Conservation (phyloP, 805 yeast genomes). For the Kodamaea fukazawae region DNA sequence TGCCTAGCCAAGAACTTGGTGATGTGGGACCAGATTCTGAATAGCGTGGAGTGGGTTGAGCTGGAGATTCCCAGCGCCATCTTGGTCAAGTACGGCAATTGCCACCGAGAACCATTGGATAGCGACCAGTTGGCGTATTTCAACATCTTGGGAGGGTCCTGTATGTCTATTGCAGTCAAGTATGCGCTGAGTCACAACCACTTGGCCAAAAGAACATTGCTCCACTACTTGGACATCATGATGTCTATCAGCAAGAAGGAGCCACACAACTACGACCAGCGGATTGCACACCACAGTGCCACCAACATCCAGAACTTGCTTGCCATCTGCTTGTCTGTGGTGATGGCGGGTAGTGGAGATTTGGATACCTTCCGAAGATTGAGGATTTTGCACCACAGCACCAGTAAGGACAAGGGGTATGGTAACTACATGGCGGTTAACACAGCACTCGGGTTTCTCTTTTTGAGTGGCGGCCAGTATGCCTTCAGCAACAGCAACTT, state of each 20-base stretch:
- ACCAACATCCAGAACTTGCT: conserved; percentile 56
- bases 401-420: conserved; percentile 46
- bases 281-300: conserved; percentile 53
- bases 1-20: conserved; percentile 63
- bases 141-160: conserved; percentile 69
- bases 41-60: conserved; percentile 53
- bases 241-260: conserved; percentile 42
- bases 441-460: conserved; percentile 81
- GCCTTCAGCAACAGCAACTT: conserved; percentile 65
- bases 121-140: conserved; percentile 62
- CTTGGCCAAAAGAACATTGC: conserved; percentile 52
- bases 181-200: conserved; percentile 67
- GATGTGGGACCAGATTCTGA: conserved; percentile 65
- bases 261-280: conserved; percentile 54
- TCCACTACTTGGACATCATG: conserved; percentile 53
- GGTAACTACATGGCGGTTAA: conserved; percentile 78
- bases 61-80: conserved; percentile 52
- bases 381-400: conserved; percentile 63
- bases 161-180: conserved; percentile 70
- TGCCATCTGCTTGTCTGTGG: conserved; percentile 61
- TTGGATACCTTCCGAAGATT: conserved; percentile 70
- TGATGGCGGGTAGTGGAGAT: conserved; percentile 93
- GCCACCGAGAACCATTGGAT: conserved; percentile 33
- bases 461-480: conserved; percentile 90
- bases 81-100: conserved; percentile 27